Base-by-base conservation (phyloP, 2,329 filamentous ascomycete species). In the Aureobasidium lini region DNA sequence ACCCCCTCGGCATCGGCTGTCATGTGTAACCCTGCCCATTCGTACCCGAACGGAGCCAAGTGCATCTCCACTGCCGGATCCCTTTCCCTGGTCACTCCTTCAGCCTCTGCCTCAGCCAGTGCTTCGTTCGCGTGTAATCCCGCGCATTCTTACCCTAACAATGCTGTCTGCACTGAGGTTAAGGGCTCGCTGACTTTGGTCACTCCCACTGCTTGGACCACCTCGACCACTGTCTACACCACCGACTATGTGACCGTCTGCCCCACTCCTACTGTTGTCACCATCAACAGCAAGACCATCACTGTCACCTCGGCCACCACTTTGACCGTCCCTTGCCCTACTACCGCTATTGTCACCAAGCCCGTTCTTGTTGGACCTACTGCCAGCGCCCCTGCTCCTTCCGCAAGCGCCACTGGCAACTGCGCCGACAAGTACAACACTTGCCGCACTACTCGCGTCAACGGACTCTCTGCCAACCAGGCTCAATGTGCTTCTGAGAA, bases 1-100 rank as follows among this genome's bases (percentile, higher is more conserved):
- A 60, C 61, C 60, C 62, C 60, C 59, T 64, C 47, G 28, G 42
- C n/a, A 66, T 64, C 59, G 42, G 31, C 57, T 59, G 31, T 52
- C 63, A 53, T 61, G 62, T 59, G 53, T 29, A 57, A 57, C 13
- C 53, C 53, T 3, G 53, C 53, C 6, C 53, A 57, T 10, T 16
- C 18, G 7, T 57, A 57, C 29, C 53, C 53, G 4, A 29, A 18
- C 2, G 53, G 53, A 6, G 53, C 31, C 10, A 32, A 40, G 11
- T 57, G 53, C 18, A 34, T 43, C 6, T 60, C 57, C 4, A 60
- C 62, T n/a, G 57, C 57, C 11, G 65, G 64, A 40, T 60, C 54
- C 39, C 54, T 64, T 46, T 61, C 62, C 6, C 34, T 67, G 16
- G 64, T 66, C 34, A 61, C 64, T 8, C 60, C 62, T 9, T 23